Conservation (phyloP, 495 filamentous ascomycete species). For the Penicillium cosmopolitanum region DNA sequence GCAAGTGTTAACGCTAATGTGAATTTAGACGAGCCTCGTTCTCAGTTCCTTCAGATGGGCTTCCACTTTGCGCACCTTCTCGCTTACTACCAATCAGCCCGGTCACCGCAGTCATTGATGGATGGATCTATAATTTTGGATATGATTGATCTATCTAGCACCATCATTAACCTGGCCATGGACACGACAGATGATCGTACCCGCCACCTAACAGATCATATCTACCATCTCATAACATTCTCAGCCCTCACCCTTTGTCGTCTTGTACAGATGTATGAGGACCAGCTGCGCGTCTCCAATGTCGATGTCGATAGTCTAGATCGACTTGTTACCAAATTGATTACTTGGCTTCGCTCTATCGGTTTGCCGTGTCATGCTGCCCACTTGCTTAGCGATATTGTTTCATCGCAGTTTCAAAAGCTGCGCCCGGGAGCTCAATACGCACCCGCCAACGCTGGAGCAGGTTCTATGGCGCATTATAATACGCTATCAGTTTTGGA, state of each 20-base stretch:
- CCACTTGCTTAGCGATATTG: slow-evolving; percentile 38
- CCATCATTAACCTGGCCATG: slow-evolving; percentile 40
- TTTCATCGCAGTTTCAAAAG: slow-evolving; percentile 7
- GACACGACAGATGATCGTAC: slow-evolving; percentile 43
- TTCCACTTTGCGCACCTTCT: slow-evolving; percentile 44
- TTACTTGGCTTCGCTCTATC: slow-evolving; percentile 41
- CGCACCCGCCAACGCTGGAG: neutral
- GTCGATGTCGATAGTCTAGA: slow-evolving; percentile 29
- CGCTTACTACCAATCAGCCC: slow-evolving; percentile 38
- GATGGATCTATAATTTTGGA: slow-evolving; percentile 36
- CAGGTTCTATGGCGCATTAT: neutral
- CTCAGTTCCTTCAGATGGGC: slow-evolving; percentile 47
- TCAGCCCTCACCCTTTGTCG: slow-evolving; percentile 40
- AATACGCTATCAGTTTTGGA: neutral
- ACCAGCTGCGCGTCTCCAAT: slow-evolving; percentile 24
- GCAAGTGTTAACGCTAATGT: neutral
- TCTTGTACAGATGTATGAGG: slow-evolving; percentile 35
- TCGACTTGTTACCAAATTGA: slow-evolving; percentile 29
- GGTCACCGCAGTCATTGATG: slow-evolving; percentile 24
- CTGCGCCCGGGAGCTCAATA: neutral
- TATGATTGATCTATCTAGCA: slow-evolving; percentile 38
- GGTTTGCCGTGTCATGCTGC: slow-evolving; percentile 43
- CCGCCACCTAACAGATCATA: slow-evolving; percentile 42
- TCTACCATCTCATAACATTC: slow-evolving; percentile 46
- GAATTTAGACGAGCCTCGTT: slow-evolving; percentile 37